A percentile compares a stretch with the other conserved stretches of the same genome.
phyloP scores from a whole-genome alignment of 805 yeast species.

The Kuraishia ogatae region DNA sequence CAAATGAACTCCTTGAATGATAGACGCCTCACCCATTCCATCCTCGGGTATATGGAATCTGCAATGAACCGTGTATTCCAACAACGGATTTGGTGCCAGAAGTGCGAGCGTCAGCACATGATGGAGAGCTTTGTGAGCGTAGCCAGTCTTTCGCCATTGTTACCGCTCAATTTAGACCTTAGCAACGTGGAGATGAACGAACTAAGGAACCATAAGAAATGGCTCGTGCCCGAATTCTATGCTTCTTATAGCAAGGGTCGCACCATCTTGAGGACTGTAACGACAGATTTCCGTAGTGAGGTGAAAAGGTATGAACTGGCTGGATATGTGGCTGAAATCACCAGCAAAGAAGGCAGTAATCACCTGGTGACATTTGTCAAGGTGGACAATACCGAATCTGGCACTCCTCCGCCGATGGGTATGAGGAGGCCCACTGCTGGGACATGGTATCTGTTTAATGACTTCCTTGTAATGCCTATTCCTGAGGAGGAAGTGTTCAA shows the following conservation, averaged over 20 bases:
- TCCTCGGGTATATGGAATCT: constrained; percentile 52
- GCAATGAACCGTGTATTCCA: constrained; percentile 45
- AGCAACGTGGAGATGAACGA: constrained; percentile 44
- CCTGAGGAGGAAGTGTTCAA: constrained; percentile 73
- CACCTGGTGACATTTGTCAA: constrained; percentile 54
- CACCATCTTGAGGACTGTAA: constrained; percentile 26
- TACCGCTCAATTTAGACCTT: constrained; percentile 53
- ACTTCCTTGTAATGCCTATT: constrained; percentile 74
- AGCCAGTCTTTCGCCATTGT: constrained; percentile 47
- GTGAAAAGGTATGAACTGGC: constrained; percentile 45
- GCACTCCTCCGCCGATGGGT: too few species aligned
- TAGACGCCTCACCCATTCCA: constrained; percentile 22
- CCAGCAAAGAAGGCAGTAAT: constrained; percentile 43
- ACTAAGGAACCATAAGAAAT: constrained; percentile 39
- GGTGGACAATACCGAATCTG: constrained; percentile 26
- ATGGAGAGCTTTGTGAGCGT: constrained; percentile 46
- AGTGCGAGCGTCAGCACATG: constrained; percentile 40
- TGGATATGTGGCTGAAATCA: constrained; percentile 65
- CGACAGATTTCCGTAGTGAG: constrained; percentile 14
- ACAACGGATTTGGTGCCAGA: constrained; percentile 43
- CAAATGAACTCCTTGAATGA: neutral
- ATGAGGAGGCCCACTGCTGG: constrained; percentile 11
- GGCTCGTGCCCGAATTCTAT: constrained; percentile 59
- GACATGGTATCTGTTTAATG: constrained; percentile 81
- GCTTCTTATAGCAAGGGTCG: constrained; percentile 29